Conservation (phyloP, 106 monocot species). For the Platanthera zijinensis region DNA sequence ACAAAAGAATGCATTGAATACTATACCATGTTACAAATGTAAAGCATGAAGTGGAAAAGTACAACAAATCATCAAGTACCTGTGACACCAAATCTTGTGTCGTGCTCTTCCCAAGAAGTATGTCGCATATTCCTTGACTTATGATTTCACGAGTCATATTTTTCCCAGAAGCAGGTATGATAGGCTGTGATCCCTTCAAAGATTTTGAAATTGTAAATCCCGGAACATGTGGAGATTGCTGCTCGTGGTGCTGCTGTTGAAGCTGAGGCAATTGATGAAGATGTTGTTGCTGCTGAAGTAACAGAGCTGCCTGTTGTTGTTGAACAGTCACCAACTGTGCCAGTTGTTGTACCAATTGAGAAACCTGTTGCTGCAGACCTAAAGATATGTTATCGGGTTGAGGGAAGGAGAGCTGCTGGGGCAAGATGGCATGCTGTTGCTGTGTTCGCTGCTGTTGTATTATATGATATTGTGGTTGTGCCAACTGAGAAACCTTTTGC, state of each 20-base stretch:
- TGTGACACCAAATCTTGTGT: constrained; percentile 89
- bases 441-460: constrained; percentile 34
- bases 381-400: constrained; percentile 33
- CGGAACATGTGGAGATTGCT: constrained; percentile 40
- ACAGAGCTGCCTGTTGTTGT: constrained; percentile 44
- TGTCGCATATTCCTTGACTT: constrained; percentile 54
- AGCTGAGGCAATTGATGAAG: constrained; percentile 33
- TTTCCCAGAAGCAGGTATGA: constrained; percentile 36
- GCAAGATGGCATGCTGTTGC: constrained; percentile 7
- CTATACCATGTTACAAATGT: no score
- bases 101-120: constrained; percentile 82
- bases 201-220: constrained; percentile 46
- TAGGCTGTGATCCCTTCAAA: constrained; percentile 57
- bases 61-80: constrained; percentile 25
- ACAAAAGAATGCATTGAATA: no score
- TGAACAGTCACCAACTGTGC: constrained; percentile 29
- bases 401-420: constrained; percentile 41
- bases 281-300: constrained; percentile 24
- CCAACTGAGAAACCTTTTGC: no score
- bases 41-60: neutral
- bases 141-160: constrained; percentile 53
- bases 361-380: constrained; percentile 50
- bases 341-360: constrained; percentile 58
- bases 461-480: no score
- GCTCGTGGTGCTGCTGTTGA: constrained; percentile 8